A percentile compares a stretch with the other conserved stretches of the same genome.
Evolutionary conservation across 2,329 filamentous ascomycete species (phyloP).

Genomic region (Colletotrichum liaoningense): DNA sequence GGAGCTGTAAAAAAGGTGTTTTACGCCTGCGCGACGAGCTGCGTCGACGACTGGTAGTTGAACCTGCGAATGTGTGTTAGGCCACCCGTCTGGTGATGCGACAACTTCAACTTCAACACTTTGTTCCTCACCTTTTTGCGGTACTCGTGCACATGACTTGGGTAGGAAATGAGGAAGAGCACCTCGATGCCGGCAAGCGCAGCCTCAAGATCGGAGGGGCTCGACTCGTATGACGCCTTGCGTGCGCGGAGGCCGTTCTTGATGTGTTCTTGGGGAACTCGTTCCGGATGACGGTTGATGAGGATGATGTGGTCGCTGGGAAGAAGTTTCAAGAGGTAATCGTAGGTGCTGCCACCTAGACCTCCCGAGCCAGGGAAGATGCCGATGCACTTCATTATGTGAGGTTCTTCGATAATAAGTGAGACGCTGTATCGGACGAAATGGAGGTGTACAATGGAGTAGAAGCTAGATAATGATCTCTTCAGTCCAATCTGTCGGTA

Average conservation of each 20-base stretch:
- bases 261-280: conserved; percentile 50
- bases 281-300: conserved; percentile 57
- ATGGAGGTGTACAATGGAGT: neutral
- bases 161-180: conserved; percentile 67
- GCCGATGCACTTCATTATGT: conserved; percentile 50
- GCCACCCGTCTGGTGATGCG: neutral
- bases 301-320: conserved; percentile 58
- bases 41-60: conserved; percentile 61
- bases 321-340: conserved; percentile 57
- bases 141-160: conserved; percentile 59
- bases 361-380: conserved; percentile 65
- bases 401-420: neutral
- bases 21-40: conserved; percentile 61
- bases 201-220: conserved; percentile 53
- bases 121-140: conserved; percentile 48
- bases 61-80: conserved; percentile 36
- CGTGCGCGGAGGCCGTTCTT: conserved; percentile 60
- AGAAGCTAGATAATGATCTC: neutral
- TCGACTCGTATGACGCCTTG: conserved; percentile 61
- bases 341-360: conserved; percentile 62
- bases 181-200: conserved; percentile 62
- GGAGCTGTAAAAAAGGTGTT: conserved; percentile 69
- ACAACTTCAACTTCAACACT: neutral
- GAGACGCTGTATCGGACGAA: neutral
- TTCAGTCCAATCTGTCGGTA: neutral